Evolutionary conservation across 1,284 basidiomycete genomes (phyloP).

Genomic region (Cutaneotrichosporon sp.): DNA sequence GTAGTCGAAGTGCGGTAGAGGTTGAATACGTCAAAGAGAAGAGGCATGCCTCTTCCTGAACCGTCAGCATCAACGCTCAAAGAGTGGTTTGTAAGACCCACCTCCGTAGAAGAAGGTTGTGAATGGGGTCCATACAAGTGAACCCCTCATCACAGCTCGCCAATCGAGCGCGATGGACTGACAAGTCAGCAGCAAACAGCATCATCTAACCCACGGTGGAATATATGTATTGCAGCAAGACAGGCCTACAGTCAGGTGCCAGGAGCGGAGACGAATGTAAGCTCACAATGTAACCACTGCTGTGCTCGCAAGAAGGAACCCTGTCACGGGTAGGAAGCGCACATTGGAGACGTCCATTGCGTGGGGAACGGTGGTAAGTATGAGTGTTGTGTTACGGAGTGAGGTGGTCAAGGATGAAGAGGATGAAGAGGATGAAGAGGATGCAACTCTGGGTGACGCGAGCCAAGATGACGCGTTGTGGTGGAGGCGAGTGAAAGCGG

Average conservation of each 20-base stretch:
- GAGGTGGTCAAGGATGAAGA: not conserved
- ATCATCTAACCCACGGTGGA: not conserved
- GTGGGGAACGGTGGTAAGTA: too few relatives aligned
- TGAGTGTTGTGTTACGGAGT: too few relatives aligned
- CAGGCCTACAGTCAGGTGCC: not conserved
- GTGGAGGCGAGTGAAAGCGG: not conserved
- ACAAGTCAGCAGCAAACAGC: not conserved
- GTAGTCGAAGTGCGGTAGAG: constrained; percentile 49
- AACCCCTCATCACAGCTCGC: not conserved
- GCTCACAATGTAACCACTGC: constrained; percentile 10
- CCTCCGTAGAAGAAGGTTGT: constrained; percentile 50
- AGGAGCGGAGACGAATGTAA: not conserved
- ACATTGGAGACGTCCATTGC: not conserved
- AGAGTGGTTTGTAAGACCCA: constrained; percentile 13
- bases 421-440: not conserved
- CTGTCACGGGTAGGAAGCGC: constrained; percentile 9
- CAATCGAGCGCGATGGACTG: not conserved
- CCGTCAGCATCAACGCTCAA: too few relatives aligned
- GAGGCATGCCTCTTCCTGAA: constrained; percentile 40
- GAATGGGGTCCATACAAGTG: constrained; percentile 40
- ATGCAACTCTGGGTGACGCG: not conserved
- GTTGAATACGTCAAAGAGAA: constrained; percentile 48
- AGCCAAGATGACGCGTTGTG: not conserved
- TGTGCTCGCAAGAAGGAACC: constrained; percentile 7
- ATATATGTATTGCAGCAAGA: not conserved